phyloP scores from a whole-genome alignment of 371 early-diverging fungal genomes.

The Smittium culicis region DNA sequence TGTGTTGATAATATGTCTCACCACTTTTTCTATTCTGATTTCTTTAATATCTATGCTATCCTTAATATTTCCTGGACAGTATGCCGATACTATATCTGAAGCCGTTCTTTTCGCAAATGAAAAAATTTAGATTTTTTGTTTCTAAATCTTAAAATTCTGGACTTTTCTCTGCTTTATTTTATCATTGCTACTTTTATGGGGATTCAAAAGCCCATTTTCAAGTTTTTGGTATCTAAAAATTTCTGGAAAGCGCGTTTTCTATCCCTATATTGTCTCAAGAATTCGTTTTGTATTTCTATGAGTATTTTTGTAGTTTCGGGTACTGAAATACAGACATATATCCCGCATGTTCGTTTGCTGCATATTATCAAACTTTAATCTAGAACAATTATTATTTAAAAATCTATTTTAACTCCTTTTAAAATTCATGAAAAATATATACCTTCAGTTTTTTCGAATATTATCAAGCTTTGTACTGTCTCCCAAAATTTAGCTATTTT shows the following conservation, averaged over 20 bases:
- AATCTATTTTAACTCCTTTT: background rate
- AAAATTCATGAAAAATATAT: background rate
- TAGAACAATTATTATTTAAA: background rate
- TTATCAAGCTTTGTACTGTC: background rate
- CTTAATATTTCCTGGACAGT: background rate
- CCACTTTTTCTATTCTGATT: background rate
- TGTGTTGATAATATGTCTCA: background rate
- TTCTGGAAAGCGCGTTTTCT: background rate
- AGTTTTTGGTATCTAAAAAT: background rate
- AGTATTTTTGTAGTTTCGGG: background rate
- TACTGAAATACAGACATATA: background rate
- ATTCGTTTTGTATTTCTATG: background rate
- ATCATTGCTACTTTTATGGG: background rate
- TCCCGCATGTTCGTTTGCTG: background rate
- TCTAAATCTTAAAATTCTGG: background rate
- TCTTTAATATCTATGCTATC: background rate
- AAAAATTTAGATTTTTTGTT: background rate
- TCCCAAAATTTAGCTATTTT: background rate
- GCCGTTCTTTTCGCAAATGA: background rate
- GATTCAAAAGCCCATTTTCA: background rate
- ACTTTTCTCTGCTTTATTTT: background rate
- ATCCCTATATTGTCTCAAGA: background rate
- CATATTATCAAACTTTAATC: background rate
- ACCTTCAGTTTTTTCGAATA: background rate
- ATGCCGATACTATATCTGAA: background rate